Percentiles rank a stretch among this genome's conserved stretches.
Evolutionary conservation across 495 filamentous ascomycete genomes (phyloP).

Genomic region (Penicillium cinerascens): DNA sequence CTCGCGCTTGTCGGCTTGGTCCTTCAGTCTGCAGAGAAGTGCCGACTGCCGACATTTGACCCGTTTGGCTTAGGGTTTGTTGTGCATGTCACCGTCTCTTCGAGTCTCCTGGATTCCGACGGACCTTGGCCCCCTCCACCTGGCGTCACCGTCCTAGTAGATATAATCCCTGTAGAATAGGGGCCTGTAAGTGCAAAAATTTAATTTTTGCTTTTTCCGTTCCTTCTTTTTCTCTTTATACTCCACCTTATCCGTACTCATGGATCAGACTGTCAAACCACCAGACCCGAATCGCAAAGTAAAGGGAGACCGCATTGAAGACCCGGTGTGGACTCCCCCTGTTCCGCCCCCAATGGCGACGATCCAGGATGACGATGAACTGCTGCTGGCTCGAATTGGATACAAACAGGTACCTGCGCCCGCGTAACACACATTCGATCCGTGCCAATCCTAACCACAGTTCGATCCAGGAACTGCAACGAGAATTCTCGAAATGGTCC

Average conservation of each 20-base stretch:
- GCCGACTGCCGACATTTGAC: not conserved
- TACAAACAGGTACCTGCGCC: constrained; percentile 57
- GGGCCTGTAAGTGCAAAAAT: constrained; percentile 4
- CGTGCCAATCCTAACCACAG: not conserved
- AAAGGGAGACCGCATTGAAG: not conserved
- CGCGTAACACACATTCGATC: not conserved
- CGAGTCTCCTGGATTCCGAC: constrained; percentile 4
- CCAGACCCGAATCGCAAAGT: constrained; percentile 8
- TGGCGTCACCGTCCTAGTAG: constrained; percentile 14
- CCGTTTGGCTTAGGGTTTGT: constrained; percentile 1
- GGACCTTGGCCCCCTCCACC: constrained; percentile 17
- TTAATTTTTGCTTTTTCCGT: constrained; percentile 9
- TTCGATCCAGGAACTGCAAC: constrained; percentile 51
- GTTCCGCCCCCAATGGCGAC: constrained; percentile 33
- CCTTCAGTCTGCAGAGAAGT: not conserved
- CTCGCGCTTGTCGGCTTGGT: constrained; percentile 15
- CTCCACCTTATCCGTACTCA: constrained; percentile 1
- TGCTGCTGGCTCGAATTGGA: constrained; percentile 61
- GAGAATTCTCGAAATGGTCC: constrained; percentile 72
- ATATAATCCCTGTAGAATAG: constrained; percentile 9
- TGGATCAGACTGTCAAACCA: constrained; percentile 13
- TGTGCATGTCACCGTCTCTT: constrained; percentile 19
- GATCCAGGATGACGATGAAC: constrained; percentile 62
- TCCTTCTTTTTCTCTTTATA: constrained; percentile 4
- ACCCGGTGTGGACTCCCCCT: not conserved